Conservation (phyloP, 805 yeast species). For the Ogataea trehaloabstinens region DNA sequence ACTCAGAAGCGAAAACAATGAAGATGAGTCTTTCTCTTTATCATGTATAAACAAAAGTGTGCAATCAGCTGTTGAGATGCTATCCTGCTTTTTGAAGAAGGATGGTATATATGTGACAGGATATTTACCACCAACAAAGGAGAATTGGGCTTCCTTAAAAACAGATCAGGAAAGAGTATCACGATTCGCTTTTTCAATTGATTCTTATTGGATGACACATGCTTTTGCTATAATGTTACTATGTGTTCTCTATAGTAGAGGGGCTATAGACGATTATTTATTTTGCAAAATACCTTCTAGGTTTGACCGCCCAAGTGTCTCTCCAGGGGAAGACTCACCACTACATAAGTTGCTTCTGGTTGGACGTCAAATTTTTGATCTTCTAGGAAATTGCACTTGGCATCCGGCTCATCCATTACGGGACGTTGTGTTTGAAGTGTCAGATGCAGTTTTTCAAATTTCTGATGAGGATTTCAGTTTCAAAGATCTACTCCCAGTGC, state of each 20-base stretch:
- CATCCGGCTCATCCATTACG: constrained; percentile 16
- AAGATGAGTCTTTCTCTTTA: constrained; percentile 12
- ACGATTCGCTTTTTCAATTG: constrained; percentile 11
- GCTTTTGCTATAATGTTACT: constrained; percentile 17
- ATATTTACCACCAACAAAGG: constrained; percentile 10
- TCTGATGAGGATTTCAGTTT: constrained; percentile 12
- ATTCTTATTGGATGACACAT: constrained; percentile 22
- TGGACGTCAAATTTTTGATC: constrained; percentile 11
- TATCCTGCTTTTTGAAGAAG: constrained; percentile 12
- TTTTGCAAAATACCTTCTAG: constrained; percentile 13
- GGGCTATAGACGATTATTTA: constrained; percentile 18
- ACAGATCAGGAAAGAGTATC: constrained; percentile 3
- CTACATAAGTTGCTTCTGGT: constrained; percentile 14
- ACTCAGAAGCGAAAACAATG: constrained; percentile 6
- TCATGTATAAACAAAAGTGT: constrained; percentile 15
- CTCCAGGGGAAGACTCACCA: constrained; percentile 16
- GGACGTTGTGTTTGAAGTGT: constrained; percentile 12
- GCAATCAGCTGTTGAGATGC: constrained; percentile 18
- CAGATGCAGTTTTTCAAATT: constrained; percentile 11
- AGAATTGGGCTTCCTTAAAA: constrained; percentile 10
- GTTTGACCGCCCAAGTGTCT: constrained; percentile 9
- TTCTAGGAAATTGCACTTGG: constrained; percentile 11
- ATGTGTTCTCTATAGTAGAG: constrained; percentile 14
- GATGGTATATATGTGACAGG: constrained; percentile 8
- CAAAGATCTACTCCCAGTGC: constrained; percentile 16